phyloP scores from a whole-genome alignment of 177 flowering plant genomes.

The Vitis hybrid region DNA sequence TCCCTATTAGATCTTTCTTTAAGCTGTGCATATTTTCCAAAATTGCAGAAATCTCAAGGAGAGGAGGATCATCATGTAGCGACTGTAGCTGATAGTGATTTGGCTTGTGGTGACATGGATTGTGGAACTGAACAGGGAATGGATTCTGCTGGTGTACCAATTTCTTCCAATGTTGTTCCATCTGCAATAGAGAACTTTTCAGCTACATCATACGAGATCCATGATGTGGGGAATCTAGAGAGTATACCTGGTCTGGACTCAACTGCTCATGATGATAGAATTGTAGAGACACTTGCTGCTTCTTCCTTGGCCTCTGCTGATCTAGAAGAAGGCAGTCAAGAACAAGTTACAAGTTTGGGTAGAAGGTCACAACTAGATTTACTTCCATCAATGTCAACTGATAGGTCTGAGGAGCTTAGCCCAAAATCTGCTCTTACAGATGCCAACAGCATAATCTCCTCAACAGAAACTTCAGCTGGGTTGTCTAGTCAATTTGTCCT shows the following conservation, averaged over 20 bases:
- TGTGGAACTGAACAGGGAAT: slow-evolving; percentile 24
- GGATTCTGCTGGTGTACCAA: slow-evolving; percentile 19
- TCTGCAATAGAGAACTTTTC: slow-evolving; percentile 27
- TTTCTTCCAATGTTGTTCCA: slow-evolving; percentile 25
- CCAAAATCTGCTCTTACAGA: slow-evolving; percentile 55
- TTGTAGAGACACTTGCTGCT: slow-evolving; percentile 33
- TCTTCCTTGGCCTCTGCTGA: slow-evolving; percentile 44
- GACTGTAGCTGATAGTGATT: slow-evolving; percentile 13
- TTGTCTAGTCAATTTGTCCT: slow-evolving; percentile 49
- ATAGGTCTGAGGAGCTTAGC: slow-evolving; percentile 81
- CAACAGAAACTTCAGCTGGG: slow-evolving; percentile 57
- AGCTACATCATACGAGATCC: slow-evolving; percentile 30
- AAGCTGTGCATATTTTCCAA: neutral
- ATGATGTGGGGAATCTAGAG: slow-evolving; percentile 46
- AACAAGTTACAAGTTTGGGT: slow-evolving; percentile 39
- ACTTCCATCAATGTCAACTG: slow-evolving; percentile 56
- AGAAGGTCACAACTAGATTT: slow-evolving; percentile 29
- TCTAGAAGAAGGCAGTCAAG: slow-evolving; percentile 52
- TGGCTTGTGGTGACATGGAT: slow-evolving; percentile 16
- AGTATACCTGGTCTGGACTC: slow-evolving; percentile 85
- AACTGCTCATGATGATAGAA: slow-evolving; percentile 30
- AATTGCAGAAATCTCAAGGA: slow-evolving; percentile 33
- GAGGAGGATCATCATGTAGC: slow-evolving; percentile 29
- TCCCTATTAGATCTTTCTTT: neutral
- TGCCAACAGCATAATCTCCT: slow-evolving; percentile 37